Evolutionary conservation across 1,284 basidiomycete genomes (phyloP).

Genomic region (Ceratobasidium theobromae): DNA sequence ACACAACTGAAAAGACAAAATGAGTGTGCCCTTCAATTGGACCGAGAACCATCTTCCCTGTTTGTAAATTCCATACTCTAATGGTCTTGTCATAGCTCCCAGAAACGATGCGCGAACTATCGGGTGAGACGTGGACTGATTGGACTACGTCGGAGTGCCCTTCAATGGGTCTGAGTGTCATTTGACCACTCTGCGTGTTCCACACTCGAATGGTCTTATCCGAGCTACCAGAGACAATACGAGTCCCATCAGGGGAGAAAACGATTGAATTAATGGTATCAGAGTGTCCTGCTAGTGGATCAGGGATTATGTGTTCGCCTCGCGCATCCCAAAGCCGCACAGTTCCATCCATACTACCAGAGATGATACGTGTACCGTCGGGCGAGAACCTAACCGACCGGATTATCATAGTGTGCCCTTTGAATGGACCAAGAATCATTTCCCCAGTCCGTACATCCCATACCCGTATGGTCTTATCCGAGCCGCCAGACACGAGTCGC

Average conservation of each 20-base stretch:
- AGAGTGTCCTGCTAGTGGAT: not conserved
- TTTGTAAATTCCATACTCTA: conserved; percentile 3
- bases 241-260: not conserved
- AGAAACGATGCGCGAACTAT: not conserved
- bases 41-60: not conserved
- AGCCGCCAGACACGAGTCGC: not conserved
- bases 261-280: not conserved
- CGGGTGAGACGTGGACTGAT: not conserved
- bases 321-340: not conserved
- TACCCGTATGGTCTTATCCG: not conserved
- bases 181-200: not conserved
- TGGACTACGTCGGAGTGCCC: not conserved
- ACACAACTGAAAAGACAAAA: conserved; percentile 6
- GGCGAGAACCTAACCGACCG: not conserved
- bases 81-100: not conserved
- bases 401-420: not conserved
- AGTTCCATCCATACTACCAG: not conserved
- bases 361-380: not conserved
- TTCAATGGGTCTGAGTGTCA: not conserved
- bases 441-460: not conserved
- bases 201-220: not conserved
- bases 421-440: not conserved
- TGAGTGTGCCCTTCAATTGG: not conserved
- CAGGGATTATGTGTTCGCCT: not conserved
- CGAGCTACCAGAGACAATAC: not conserved